Conservation (phyloP, 1,139 yeast genomes). For the Hanseniaspora uvarum region DNA sequence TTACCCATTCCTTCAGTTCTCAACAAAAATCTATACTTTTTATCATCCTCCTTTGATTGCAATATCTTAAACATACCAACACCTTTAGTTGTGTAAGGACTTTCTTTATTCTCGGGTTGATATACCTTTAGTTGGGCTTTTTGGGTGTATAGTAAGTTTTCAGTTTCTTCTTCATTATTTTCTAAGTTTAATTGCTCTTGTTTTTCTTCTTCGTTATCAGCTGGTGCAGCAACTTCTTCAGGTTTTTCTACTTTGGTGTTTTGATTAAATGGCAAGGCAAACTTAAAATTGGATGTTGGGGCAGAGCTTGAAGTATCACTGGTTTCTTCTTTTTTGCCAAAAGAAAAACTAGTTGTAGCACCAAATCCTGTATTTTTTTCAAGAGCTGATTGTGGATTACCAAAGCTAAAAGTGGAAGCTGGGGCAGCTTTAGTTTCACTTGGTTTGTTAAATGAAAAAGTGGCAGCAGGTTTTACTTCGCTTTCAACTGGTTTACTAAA, state of each 20-base stretch:
- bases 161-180: slow-evolving; percentile 68
- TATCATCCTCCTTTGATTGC: slow-evolving; percentile 43
- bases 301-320: slow-evolving; percentile 11
- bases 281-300: slow-evolving; percentile 18
- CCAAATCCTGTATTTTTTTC: slow-evolving; percentile 1
- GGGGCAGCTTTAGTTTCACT: neutral
- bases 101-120: slow-evolving; percentile 40
- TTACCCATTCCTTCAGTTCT: slow-evolving; percentile 86
- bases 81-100: slow-evolving; percentile 56
- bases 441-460: neutral
- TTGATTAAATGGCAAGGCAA: slow-evolving; percentile 21
- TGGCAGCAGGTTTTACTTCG: slow-evolving; percentile 14
- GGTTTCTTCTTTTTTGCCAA: slow-evolving; percentile 18
- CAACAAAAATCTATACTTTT: slow-evolving; percentile 60
- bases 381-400: slow-evolving; percentile 17
- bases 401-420: slow-evolving; percentile 27
- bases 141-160: slow-evolving; percentile 51
- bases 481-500: slow-evolving; percentile 22
- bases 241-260: slow-evolving; percentile 16
- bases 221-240: slow-evolving; percentile 13
- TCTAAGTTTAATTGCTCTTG: slow-evolving; percentile 24
- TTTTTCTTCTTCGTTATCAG: slow-evolving; percentile 17
- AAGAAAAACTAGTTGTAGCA: slow-evolving; percentile 1
- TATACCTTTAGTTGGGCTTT: slow-evolving; percentile 64
- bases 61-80: slow-evolving; percentile 73